phyloP scores from a whole-genome alignment of 179 eudicot species.

The Silene coronaria region DNA sequence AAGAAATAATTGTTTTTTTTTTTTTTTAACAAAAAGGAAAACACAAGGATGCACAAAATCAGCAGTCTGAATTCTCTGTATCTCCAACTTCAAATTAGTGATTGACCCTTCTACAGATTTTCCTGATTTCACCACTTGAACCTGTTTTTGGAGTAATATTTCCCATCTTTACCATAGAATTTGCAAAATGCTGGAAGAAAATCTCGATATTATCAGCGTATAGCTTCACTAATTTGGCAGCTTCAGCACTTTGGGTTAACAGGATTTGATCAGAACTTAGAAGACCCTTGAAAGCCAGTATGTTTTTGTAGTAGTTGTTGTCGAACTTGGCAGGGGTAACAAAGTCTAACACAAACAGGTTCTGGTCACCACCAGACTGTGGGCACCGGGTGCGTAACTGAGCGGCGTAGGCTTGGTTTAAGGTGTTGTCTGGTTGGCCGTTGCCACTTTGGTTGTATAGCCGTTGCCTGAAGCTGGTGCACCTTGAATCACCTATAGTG shows the following conservation, averaged over 20 bases:
- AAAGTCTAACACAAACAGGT: conserved; percentile 55
- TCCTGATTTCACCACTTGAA: conserved; percentile 65
- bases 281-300: conserved; percentile 57
- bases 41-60: conserved; percentile 10
- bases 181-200: conserved; percentile 73
- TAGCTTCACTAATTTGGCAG: conserved; percentile 50
- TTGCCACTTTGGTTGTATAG: conserved; percentile 68
- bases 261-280: conserved; percentile 65
- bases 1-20: neutral
- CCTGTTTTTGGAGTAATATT: conserved; percentile 73
- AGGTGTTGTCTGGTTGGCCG: conserved; percentile 45
- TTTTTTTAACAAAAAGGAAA: neutral
- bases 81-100: conserved; percentile 13
- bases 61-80: neutral
- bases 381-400: conserved; percentile 60
- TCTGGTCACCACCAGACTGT: conserved; percentile 72
- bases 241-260: conserved; percentile 39
- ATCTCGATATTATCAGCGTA: conserved; percentile 51
- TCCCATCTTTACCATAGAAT: conserved; percentile 91
- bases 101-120: conserved; percentile 60
- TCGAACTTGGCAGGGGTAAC: conserved; percentile 57
- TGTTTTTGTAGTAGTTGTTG: conserved; percentile 63
- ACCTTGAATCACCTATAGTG: conserved; percentile 75
- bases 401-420: conserved; percentile 51
- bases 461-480: conserved; percentile 77